phyloP scores from a whole-genome alignment of 1,284 basidiomycete species.

The Chondrostereum purpureum region DNA sequence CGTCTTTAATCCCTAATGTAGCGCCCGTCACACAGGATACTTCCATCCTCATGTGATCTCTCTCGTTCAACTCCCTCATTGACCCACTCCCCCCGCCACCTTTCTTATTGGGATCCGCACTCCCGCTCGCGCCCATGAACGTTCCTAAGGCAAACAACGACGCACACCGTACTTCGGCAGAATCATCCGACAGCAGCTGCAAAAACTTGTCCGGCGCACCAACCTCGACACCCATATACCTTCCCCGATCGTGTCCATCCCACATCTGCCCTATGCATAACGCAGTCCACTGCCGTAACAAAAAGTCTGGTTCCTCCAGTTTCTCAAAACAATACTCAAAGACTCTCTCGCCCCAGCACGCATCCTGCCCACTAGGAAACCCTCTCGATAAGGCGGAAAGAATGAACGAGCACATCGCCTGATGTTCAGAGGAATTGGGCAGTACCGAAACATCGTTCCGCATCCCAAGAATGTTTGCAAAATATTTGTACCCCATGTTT shows the following conservation, averaged over 20 bases:
- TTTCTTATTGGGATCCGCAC: constrained; percentile 53
- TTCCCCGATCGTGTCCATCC: constrained; percentile 90
- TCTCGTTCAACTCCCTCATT: constrained; percentile 77
- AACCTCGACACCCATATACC: constrained; percentile 76
- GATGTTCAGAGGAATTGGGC: constrained; percentile 93
- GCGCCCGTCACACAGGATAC: constrained; percentile 74
- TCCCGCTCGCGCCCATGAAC: constrained; percentile 86
- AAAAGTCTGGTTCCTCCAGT: constrained; percentile 85
- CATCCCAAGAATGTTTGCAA: constrained; percentile 73
- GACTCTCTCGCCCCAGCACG: constrained; percentile 80
- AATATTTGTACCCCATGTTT: constrained; percentile 85
- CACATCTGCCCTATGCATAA: constrained; percentile 94
- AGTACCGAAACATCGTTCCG: constrained; percentile 54
- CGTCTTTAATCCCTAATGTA: constrained; percentile 80
- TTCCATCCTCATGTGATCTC: constrained; percentile 75
- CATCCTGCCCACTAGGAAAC: constrained; percentile 80
- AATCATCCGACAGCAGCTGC: constrained; percentile 78
- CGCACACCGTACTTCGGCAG: constrained; percentile 89
- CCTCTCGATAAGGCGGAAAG: constrained; percentile 90
- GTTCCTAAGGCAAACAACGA: constrained; percentile 91
- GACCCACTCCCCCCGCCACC: constrained; percentile 86
- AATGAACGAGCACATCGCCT: constrained; percentile 98
- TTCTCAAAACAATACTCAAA: constrained; percentile 88
- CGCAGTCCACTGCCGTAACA: constrained; percentile 91
- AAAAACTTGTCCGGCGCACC: constrained; percentile 87